These are phyloP conservation scores for Sporothrix brasiliensis DNA, from an alignment of 2,329 filamentous ascomycete species.

Conservation along the genomic window DNA sequence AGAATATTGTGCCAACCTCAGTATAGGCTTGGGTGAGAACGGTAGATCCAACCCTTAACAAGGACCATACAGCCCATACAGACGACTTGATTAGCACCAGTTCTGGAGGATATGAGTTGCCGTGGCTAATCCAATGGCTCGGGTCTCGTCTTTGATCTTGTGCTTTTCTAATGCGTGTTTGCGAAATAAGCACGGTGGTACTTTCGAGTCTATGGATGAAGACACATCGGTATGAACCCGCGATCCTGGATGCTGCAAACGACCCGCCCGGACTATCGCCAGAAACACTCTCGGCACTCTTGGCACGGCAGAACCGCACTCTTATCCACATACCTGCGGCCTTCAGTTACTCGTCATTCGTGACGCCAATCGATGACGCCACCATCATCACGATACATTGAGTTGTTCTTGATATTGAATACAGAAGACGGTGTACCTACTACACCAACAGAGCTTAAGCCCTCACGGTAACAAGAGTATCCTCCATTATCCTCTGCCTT, in stretches of 20 bases:
- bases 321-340: neutral
- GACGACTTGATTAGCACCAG: constrained; percentile 10
- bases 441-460: constrained; percentile 7
- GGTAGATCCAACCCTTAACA: neutral
- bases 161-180: neutral
- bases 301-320: neutral
- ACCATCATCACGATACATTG: constrained; percentile 13
- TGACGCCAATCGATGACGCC: neutral
- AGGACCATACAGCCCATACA: neutral
- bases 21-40: neutral
- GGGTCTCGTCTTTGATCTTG: neutral
- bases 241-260: neutral
- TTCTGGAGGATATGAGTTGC: constrained; percentile 10
- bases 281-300: neutral
- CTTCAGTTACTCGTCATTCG: neutral
- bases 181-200: neutral
- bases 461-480: neutral
- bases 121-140: neutral
- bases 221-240: too few relatives aligned
- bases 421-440: constrained; percentile 5
- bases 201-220: neutral
- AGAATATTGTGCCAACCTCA: too few relatives aligned
- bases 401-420: constrained; percentile 5
- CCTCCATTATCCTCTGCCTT: constrained; percentile 3
- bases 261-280: neutral